Base-by-base conservation (phyloP, 257 asterid genomes). In the Coffea canephora region DNA sequence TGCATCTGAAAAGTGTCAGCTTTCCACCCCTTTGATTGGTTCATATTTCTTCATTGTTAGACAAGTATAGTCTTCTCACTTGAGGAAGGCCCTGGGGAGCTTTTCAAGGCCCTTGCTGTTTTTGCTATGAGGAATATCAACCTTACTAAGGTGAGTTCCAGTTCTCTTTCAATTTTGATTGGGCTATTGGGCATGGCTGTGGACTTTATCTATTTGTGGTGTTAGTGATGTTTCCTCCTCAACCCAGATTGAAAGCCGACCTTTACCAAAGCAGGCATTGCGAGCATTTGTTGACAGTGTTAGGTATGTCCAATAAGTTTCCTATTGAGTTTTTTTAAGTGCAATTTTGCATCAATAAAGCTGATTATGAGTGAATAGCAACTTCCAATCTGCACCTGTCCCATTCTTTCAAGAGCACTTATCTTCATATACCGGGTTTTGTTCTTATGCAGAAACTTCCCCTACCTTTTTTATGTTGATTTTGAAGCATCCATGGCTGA, bases 401-500 rank as follows among this genome's bases (percentile, higher is more conserved):
- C n/a, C 16, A 70, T 31, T 59, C 15, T 6, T 74, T 31, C 21
- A 27, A 15, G 62, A 14, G 16, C 69, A 64, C 50, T 39, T 57
- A 61, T 16, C 2, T 64, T 49, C 49, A 75, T 34, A 78, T 78
- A 23, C 36, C 50, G 36, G 55, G 77, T 65, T 81, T 11, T 77
- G 18, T 84, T 75, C 68, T 81, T 66, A 79, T 73, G 82, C 95
- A 96, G 98, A 79, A 86, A 89, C 82, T 96, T 96, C 81, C 98
- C 98, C 25, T 96, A 96, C 91, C 94, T 96, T 81, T 96, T 96
- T 89, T 96, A 94, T 80, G 95, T 96, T 71, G 99, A 96, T 89
- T 96, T 96, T 80, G 98, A 96, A 88, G 98, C 98, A 82, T 96
- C 99, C 80, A 96, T 94, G 98, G 99, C 99, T 46, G 99, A 96